Evolutionary conservation across 2,329 filamentous ascomycete species (phyloP).

Genomic region (Camillea tinctor): DNA sequence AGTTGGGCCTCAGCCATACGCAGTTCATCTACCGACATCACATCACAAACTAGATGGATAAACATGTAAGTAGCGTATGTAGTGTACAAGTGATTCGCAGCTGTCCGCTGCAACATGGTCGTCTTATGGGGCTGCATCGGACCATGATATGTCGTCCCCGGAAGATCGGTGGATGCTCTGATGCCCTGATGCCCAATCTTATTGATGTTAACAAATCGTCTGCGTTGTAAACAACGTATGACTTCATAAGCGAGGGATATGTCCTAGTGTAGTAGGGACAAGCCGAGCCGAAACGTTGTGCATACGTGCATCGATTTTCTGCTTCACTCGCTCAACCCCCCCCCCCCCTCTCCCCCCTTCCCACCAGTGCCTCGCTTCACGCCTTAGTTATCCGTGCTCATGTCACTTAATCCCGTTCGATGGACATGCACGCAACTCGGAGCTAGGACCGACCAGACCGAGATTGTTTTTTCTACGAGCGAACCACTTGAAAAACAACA

Average conservation of each 20-base stretch:
- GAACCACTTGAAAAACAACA: background rate
- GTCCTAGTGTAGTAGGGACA: too few relatives aligned
- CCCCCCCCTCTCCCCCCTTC: too few relatives aligned
- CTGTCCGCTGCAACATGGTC: background rate
- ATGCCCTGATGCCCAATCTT: background rate
- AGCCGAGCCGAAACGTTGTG: too few relatives aligned
- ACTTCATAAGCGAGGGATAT: background rate
- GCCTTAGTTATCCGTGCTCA: background rate
- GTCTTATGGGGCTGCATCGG: background rate
- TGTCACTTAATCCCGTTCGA: background rate
- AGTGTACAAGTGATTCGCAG: background rate
- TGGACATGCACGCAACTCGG: background rate
- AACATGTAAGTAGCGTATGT: too few relatives aligned
- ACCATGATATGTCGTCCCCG: background rate
- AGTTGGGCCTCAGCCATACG: background rate
- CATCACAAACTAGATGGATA: background rate
- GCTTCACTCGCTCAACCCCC: background rate
- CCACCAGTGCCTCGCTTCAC: too few relatives aligned
- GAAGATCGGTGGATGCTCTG: background rate
- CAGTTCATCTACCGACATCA: background rate
- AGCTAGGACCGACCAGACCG: background rate
- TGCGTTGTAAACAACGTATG: background rate
- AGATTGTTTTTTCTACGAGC: background rate
- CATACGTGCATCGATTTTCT: background rate
- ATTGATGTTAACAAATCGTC: background rate